These are phyloP conservation scores for Harrya chromipes DNA, from an alignment of 768 basidiomycete genomes.

Conservation along the genomic window DNA sequence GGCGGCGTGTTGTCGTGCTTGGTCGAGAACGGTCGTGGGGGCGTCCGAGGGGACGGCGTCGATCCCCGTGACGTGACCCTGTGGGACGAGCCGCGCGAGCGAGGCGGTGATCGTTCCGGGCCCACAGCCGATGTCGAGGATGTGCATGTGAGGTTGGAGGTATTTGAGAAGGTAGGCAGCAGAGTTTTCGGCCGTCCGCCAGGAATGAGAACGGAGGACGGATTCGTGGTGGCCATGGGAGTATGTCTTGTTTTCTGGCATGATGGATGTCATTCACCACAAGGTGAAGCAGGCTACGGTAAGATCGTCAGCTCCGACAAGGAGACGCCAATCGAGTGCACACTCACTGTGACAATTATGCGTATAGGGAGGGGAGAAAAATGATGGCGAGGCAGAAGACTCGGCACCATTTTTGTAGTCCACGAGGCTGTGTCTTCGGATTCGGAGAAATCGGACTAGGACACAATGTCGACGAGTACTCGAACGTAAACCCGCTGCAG, in stretches of 20 bases:
- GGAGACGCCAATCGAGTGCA: too few relatives aligned
- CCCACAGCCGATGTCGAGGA: constrained; percentile 53
- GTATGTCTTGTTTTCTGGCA: constrained; percentile 13
- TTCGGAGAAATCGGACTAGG: too few relatives aligned
- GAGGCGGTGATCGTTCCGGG: constrained; percentile 49
- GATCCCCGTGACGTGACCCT: constrained; percentile 43
- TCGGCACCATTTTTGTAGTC: too few relatives aligned
- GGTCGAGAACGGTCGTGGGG: constrained; percentile 29
- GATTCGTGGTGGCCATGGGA: constrained; percentile 30
- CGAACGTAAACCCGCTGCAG: too few relatives aligned
- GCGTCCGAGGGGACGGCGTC: constrained; percentile 29
- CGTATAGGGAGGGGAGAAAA: too few relatives aligned
- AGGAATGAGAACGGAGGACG: constrained; percentile 34
- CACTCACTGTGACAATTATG: too few relatives aligned
- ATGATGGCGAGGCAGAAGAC: too few relatives aligned
- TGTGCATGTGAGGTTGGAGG: constrained; percentile 35
- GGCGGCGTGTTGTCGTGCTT: constrained; percentile 32
- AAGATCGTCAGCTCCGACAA: too few relatives aligned
- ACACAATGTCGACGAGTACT: too few relatives aligned
- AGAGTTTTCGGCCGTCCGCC: constrained; percentile 41
- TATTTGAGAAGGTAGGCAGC: constrained; percentile 39
- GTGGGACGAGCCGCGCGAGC: constrained; percentile 38
- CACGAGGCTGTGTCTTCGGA: too few relatives aligned
- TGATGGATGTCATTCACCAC: neutral
- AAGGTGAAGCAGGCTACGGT: too few relatives aligned